Evolutionary conservation across 495 filamentous ascomycete species (phyloP).

Genomic region (Aspergillus indologenus): DNA sequence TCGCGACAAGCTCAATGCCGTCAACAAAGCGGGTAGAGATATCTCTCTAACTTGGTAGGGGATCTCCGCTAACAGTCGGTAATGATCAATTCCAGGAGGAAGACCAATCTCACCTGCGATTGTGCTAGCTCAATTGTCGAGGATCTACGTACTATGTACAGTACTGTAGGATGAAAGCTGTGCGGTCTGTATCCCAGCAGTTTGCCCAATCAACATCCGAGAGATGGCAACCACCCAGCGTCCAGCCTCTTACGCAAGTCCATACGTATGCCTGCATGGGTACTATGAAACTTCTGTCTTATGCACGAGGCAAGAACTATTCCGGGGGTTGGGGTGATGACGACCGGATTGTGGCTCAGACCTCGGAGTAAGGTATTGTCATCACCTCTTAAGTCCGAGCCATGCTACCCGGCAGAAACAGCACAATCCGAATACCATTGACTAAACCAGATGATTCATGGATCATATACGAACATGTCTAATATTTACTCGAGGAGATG

Average conservation of each 20-base stretch:
- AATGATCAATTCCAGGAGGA: too few relatives aligned
- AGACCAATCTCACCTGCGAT: too few relatives aligned
- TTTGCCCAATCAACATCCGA: too few relatives aligned
- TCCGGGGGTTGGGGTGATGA: background rate
- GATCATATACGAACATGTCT: background rate
- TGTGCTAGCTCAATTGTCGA: too few relatives aligned
- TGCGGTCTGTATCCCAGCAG: too few relatives aligned
- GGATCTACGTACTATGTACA: too few relatives aligned
- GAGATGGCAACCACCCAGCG: background rate
- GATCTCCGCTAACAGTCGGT: too few relatives aligned
- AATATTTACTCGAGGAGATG: background rate
- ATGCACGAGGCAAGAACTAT: background rate
- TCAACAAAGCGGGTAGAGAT: too few relatives aligned
- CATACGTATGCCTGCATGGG: background rate
- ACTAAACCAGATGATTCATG: background rate
- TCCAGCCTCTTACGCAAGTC: background rate
- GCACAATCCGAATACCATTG: background rate
- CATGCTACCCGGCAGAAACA: background rate
- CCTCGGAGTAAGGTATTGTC: background rate
- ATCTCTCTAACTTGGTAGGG: too few relatives aligned
- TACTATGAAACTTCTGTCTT: background rate
- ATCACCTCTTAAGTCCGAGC: background rate
- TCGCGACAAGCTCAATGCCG: too few relatives aligned
- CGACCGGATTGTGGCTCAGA: background rate
- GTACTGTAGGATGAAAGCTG: too few relatives aligned